Evolutionary conservation across 176 grass and related monocot species (phyloP).

Genomic region (Oryza meyeriana): DNA sequence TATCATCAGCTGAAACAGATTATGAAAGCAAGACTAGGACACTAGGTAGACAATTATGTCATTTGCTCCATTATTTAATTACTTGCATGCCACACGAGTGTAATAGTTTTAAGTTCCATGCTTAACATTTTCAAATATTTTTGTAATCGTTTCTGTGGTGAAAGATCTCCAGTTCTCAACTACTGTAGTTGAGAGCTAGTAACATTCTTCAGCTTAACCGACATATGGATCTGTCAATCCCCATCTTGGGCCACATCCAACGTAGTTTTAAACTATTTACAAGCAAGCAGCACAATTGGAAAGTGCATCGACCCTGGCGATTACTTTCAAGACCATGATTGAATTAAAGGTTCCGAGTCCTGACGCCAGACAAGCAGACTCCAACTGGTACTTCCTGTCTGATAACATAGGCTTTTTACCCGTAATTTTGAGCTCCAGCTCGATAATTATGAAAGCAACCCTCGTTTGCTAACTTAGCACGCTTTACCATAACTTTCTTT

Average conservation of each 20-base stretch:
- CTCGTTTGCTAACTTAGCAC: neutral
- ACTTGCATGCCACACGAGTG: neutral
- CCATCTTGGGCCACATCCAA: constrained; percentile 4
- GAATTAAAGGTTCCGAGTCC: neutral
- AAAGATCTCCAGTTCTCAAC: constrained; percentile 12
- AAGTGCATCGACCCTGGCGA: neutral
- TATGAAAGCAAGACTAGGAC: neutral
- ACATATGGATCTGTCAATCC: neutral
- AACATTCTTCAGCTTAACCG: constrained; percentile 13
- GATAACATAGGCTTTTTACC: neutral
- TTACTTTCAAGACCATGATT: constrained; percentile 38
- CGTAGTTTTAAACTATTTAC: neutral
- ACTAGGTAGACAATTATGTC: neutral
- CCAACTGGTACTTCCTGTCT: neutral
- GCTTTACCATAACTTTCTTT: neutral
- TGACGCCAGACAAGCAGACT: neutral
- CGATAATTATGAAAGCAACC: neutral
- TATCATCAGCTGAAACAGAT: constrained; percentile 9
- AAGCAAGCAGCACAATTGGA: constrained; percentile 3
- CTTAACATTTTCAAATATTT: constrained; percentile 5
- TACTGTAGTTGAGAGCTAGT: neutral
- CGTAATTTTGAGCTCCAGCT: constrained; percentile 1
- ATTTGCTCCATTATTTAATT: constrained; percentile 14
- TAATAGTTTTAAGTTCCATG: neutral
- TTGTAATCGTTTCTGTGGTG: neutral